Percentiles rank a stretch among this genome's conserved stretches.
These are phyloP conservation scores for Saccharomyces jurei DNA, from an alignment of 805 yeast genomes.

Conservation along the genomic window DNA sequence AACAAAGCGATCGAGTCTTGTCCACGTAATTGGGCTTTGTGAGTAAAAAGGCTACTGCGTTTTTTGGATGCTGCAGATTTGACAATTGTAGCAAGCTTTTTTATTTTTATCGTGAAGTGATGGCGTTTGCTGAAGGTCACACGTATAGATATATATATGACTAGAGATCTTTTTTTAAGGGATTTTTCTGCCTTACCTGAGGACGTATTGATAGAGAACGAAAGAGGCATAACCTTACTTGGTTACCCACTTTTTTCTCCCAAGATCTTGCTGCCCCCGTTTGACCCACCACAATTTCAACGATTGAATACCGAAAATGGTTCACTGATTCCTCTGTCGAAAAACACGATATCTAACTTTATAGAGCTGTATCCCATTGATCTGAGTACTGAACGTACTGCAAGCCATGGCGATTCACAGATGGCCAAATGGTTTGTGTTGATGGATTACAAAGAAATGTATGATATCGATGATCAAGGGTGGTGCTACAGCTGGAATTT, in stretches of 20 bases:
- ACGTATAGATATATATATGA: neutral
- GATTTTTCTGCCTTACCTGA: constrained; percentile 8
- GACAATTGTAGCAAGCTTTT: neutral
- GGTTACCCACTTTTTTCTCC: constrained; percentile 46
- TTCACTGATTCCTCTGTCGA: constrained; percentile 8
- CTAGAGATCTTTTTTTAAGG: constrained; percentile 1
- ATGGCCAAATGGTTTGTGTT: constrained; percentile 57
- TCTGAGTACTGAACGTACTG: constrained; percentile 1
- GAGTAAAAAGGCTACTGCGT: constrained; percentile 5
- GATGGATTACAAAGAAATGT: constrained; percentile 39
- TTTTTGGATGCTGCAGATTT: neutral
- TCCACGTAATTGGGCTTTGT: constrained; percentile 13
- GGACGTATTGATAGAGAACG: constrained; percentile 45
- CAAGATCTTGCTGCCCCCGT: constrained; percentile 37
- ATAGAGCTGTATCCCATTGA: constrained; percentile 17
- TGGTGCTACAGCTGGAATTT: constrained; percentile 62
- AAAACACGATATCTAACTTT: constrained; percentile 11
- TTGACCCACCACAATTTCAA: constrained; percentile 40
- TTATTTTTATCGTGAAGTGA: neutral
- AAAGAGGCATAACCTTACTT: constrained; percentile 44
- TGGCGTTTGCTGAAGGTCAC: no score
- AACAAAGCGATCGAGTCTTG: neutral
- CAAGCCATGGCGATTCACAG: neutral
- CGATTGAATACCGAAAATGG: neutral
- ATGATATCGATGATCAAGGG: constrained; percentile 77